These are phyloP conservation scores for Ogataea ganodermae DNA, from an alignment of 805 yeast species.

Conservation along the genomic window DNA sequence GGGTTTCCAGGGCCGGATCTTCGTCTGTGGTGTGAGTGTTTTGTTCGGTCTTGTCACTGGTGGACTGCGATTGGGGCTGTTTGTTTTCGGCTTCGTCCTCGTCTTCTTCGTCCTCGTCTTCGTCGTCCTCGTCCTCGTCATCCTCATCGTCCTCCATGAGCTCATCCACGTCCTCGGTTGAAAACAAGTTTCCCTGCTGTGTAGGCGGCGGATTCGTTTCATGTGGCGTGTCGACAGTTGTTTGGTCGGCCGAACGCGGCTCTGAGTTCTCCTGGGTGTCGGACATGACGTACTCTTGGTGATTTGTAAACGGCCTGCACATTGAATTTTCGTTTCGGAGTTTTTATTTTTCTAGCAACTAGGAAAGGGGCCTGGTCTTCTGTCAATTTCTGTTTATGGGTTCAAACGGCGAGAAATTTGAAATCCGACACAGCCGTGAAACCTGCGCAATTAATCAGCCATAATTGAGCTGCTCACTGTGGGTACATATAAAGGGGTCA, in stretches of 20 bases:
- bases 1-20: constrained; percentile 31
- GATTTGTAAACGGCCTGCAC: too few relatives aligned
- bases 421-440: too few relatives aligned
- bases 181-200: constrained; percentile 21
- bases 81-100: constrained; percentile 13
- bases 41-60: background rate
- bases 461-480: too few relatives aligned
- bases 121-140: constrained; percentile 15
- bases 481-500: too few relatives aligned
- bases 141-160: constrained; percentile 32
- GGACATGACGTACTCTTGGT: background rate
- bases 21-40: constrained; percentile 13
- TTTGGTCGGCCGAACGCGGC: background rate
- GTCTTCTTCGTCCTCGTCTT: constrained; percentile 14
- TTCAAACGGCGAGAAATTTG: too few relatives aligned
- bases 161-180: constrained; percentile 25
- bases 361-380: background rate
- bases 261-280: constrained; percentile 4
- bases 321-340: constrained; percentile 3
- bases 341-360: background rate
- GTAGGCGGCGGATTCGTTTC: background rate
- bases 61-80: background rate
- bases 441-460: constrained; percentile 2
- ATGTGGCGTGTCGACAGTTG: background rate
- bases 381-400: background rate